Conservation (phyloP, 352 stramenopile species). For the Phytophthora meadii region DNA sequence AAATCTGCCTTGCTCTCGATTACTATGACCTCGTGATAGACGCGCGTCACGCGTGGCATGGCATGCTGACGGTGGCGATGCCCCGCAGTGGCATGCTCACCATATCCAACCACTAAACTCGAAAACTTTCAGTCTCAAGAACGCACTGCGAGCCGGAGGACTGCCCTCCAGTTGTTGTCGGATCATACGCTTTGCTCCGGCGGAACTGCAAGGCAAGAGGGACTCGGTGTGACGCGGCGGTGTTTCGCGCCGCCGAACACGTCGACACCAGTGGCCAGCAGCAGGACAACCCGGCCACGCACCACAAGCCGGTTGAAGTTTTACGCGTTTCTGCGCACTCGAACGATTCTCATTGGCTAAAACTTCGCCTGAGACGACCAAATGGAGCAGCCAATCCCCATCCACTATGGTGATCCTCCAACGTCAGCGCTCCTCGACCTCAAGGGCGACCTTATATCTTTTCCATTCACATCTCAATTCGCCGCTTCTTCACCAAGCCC, state of each 20-base stretch:
- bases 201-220: constrained; percentile 30
- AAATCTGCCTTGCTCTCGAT: constrained; percentile 17
- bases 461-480: constrained; percentile 51
- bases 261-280: constrained; percentile 27
- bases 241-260: constrained; percentile 26
- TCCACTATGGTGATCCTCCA: constrained; percentile 1
- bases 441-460: constrained; percentile 31
- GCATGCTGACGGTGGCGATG: constrained; percentile 22
- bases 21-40: constrained; percentile 22
- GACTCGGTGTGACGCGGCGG: constrained; percentile 29
- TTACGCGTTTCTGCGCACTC: constrained; percentile 10
- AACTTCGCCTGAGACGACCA: not conserved
- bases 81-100: not conserved
- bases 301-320: constrained; percentile 29
- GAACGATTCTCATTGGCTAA: constrained; percentile 7
- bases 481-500: constrained; percentile 18
- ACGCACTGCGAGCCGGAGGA: not conserved
- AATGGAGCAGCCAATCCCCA: constrained; percentile 18
- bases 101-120: not conserved
- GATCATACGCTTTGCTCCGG: constrained; percentile 26
- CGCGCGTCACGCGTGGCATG: constrained; percentile 19
- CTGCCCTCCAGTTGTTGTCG: constrained; percentile 11
- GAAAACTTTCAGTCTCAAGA: too few species aligned
- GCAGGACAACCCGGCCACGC: constrained; percentile 12
- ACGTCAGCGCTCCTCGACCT: constrained; percentile 22